Conservation (phyloP, 2,329 filamentous ascomycete genomes). For the Chrysosporium keratinophilum region DNA sequence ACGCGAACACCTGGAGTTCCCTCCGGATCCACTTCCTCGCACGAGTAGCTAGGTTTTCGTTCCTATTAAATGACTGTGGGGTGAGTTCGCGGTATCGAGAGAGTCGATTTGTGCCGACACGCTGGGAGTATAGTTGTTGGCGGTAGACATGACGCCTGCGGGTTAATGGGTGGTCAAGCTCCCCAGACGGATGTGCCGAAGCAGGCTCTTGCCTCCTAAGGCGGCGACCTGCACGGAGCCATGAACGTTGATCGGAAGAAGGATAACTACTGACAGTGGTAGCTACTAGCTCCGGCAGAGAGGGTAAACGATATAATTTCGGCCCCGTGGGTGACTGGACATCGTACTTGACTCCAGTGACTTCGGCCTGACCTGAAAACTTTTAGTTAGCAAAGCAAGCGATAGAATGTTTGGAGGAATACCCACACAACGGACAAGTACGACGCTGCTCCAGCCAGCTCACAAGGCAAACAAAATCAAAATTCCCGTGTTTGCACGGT, state of each 20-base stretch:
- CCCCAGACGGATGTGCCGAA: not conserved
- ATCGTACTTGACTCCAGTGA: slow-evolving; percentile 56
- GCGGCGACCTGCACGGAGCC: not conserved
- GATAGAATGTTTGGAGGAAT: not conserved
- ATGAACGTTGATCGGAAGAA: not conserved
- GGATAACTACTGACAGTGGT: slow-evolving; percentile 15
- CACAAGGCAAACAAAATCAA: slow-evolving; percentile 74
- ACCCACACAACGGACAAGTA: slow-evolving; percentile 68
- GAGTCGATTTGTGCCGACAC: slow-evolving; percentile 70
- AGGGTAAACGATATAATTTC: slow-evolving; percentile 49
- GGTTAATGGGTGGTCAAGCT: not conserved
- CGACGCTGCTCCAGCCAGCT: slow-evolving; percentile 68
- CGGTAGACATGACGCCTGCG: slow-evolving; percentile 62
- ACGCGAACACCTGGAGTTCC: slow-evolving; percentile 77
- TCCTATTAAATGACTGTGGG: slow-evolving; percentile 52
- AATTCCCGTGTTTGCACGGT: slow-evolving; percentile 70
- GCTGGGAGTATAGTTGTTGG: slow-evolving; percentile 61
- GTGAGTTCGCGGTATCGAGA: slow-evolving; percentile 67
- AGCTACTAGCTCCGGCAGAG: not conserved
- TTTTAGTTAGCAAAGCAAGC: slow-evolving; percentile 2
- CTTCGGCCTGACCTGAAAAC: slow-evolving; percentile 40
- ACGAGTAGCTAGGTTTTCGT: slow-evolving; percentile 59
- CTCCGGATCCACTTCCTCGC: slow-evolving; percentile 73
- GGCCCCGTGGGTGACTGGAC: slow-evolving; percentile 44
- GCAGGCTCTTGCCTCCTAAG: slow-evolving; percentile 7